These are phyloP conservation scores for Tolypocladium ophioglossoides DNA, from an alignment of 2,329 filamentous ascomycete genomes.

Conservation along the genomic window DNA sequence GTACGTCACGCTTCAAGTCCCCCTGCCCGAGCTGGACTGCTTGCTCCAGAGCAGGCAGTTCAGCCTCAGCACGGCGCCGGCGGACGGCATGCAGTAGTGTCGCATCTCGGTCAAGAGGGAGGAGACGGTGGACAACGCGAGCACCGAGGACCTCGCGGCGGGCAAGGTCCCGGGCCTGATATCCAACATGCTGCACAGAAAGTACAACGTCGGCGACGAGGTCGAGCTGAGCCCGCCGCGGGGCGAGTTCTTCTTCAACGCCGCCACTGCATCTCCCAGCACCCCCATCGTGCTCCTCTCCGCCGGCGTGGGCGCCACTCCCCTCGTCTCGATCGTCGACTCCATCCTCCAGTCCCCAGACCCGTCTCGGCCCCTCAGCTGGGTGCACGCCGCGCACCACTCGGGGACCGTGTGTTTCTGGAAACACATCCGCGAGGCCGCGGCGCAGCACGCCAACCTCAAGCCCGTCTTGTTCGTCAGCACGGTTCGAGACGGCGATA, in stretches of 20 bases:
- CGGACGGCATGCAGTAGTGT: conserved; percentile 44
- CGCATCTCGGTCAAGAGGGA: conserved; percentile 67
- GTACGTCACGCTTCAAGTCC: conserved; percentile 57
- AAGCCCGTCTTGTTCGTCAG: conserved; percentile 42
- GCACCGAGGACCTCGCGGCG: conserved; percentile 20
- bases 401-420: conserved; percentile 44
- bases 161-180: conserved; percentile 34
- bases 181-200: conserved; percentile 40
- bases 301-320: conserved; percentile 58
- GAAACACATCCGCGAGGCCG: conserved; percentile 32
- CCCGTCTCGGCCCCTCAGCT: conserved; percentile 39
- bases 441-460: conserved; percentile 12
- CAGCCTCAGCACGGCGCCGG: conserved; percentile 52
- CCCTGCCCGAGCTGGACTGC: conserved; percentile 47
- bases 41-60: conserved; percentile 65
- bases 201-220: conserved; percentile 37
- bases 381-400: conserved; percentile 50
- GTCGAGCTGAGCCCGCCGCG: conserved; percentile 45
- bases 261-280: conserved; percentile 26
- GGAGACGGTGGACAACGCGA: conserved; percentile 23
- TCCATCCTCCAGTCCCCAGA: conserved; percentile 26
- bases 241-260: conserved; percentile 53
- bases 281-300: conserved; percentile 55
- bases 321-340: conserved; percentile 55
- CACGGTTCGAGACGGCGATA: conserved; percentile 28